phyloP scores from a whole-genome alignment of 257 asterid genomes.

The Solanum lycopersicoides region DNA sequence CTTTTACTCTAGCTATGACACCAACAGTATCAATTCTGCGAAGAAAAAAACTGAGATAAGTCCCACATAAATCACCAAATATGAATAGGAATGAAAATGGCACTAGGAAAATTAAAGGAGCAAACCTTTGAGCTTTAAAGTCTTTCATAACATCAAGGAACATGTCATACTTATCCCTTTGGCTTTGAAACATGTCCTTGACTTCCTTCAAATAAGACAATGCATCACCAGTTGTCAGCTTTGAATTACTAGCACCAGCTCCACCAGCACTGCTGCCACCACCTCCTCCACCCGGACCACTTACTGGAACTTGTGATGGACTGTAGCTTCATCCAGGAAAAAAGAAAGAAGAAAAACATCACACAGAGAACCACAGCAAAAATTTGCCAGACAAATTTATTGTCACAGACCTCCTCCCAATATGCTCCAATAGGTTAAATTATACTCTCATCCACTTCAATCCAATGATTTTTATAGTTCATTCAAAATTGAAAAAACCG shows the following conservation, averaged over 20 bases:
- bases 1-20: conserved; percentile 89
- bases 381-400: background rate
- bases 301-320: conserved; percentile 50
- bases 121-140: conserved; percentile 94
- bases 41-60: conserved; percentile 8
- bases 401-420: background rate
- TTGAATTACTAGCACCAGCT: conserved; percentile 47
- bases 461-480: background rate
- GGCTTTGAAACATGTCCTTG: conserved; percentile 93
- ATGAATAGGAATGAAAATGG: background rate
- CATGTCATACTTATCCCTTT: conserved; percentile 84
- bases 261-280: conserved; percentile 22
- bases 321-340: conserved; percentile 34
- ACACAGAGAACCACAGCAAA: background rate
- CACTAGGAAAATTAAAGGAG: background rate
- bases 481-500: conserved; percentile 5
- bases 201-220: conserved; percentile 89
- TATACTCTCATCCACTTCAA: background rate
- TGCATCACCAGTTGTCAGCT: conserved; percentile 91
- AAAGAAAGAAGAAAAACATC: background rate
- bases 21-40: conserved; percentile 90
- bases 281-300: conserved; percentile 19
- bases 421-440: background rate
- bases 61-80: background rate
- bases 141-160: conserved; percentile 98